phyloP scores from a whole-genome alignment of 805 yeast genomes.

The Teunomyces panamensis region DNA sequence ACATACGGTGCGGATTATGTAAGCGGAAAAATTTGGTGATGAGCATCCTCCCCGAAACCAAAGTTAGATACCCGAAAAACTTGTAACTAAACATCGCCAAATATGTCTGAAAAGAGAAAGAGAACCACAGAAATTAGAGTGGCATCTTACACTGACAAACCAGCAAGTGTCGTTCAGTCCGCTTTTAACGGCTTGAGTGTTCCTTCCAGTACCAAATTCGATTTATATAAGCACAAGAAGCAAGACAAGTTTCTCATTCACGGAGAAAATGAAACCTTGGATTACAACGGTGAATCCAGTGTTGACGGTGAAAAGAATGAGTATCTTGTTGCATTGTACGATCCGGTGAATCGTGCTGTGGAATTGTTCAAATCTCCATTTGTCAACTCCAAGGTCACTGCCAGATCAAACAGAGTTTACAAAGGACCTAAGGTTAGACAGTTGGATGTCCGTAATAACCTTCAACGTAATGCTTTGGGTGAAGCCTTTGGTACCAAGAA shows the following conservation, averaged over 20 bases:
- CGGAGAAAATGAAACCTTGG: constrained; percentile 74
- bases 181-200: constrained; percentile 75
- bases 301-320: constrained; percentile 35
- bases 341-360: constrained; percentile 59
- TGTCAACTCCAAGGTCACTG: constrained; percentile 58
- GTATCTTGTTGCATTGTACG: constrained; percentile 77
- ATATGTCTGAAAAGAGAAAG: constrained; percentile 22
- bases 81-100: constrained; percentile 8
- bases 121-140: constrained; percentile 42
- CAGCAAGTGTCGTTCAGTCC: constrained; percentile 58
- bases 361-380: constrained; percentile 65
- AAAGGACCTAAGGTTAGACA: constrained; percentile 66
- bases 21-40: constrained; percentile 5
- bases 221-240: constrained; percentile 53
- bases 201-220: constrained; percentile 58
- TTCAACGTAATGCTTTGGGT: constrained; percentile 82
- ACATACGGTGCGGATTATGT: neutral
- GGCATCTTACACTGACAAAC: constrained; percentile 37
- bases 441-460: constrained; percentile 45
- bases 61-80: neutral
- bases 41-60: constrained; percentile 3
- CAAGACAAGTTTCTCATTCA: constrained; percentile 54
- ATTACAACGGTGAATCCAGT: constrained; percentile 59
- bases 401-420: constrained; percentile 55
- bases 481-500: constrained; percentile 96